phyloP scores from a whole-genome alignment of 106 monocot species.

The Dendrobium huoshanense region DNA sequence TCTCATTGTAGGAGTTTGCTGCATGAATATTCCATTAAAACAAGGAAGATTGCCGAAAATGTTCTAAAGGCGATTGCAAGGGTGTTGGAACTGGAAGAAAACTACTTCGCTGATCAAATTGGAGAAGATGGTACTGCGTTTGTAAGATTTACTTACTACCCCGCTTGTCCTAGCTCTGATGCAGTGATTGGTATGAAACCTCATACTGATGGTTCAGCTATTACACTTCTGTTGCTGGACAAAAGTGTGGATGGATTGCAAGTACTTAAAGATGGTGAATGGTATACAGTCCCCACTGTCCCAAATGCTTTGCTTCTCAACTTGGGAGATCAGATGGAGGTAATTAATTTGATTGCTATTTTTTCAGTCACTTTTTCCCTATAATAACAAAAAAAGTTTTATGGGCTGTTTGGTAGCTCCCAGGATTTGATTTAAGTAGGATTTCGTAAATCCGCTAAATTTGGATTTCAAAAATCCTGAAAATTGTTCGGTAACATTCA shows the following conservation, averaged over 20 bases:
- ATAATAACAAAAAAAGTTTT: not conserved
- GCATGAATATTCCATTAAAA: conserved; percentile 24
- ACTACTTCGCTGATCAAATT: conserved; percentile 33
- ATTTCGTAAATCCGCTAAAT: too few relatives aligned
- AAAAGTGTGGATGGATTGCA: conserved; percentile 44
- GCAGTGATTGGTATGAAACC: conserved; percentile 47
- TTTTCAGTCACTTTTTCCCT: not conserved
- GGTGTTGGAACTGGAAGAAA: conserved; percentile 29
- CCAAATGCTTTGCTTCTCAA: conserved; percentile 46
- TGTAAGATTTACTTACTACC: conserved; percentile 52
- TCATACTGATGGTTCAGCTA: conserved; percentile 37
- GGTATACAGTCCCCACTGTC: conserved; percentile 28
- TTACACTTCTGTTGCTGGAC: conserved; percentile 39
- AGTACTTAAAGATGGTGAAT: conserved; percentile 36
- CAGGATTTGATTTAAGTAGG: too few relatives aligned
- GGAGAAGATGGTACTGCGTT: conserved; percentile 21
- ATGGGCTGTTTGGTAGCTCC: too few relatives aligned
- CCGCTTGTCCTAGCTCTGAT: conserved; percentile 33
- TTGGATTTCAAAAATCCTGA: too few relatives aligned
- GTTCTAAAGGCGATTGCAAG: conserved; percentile 27
- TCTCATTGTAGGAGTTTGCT: conserved; percentile 29
- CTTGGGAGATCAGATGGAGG: conserved; percentile 54
- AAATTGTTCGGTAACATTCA: too few relatives aligned
- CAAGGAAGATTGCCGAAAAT: conserved; percentile 18
- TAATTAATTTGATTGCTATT: conserved; percentile 8